phyloP scores from a whole-genome alignment of 2,329 filamentous ascomycete genomes.

The Calonectria honghensis region DNA sequence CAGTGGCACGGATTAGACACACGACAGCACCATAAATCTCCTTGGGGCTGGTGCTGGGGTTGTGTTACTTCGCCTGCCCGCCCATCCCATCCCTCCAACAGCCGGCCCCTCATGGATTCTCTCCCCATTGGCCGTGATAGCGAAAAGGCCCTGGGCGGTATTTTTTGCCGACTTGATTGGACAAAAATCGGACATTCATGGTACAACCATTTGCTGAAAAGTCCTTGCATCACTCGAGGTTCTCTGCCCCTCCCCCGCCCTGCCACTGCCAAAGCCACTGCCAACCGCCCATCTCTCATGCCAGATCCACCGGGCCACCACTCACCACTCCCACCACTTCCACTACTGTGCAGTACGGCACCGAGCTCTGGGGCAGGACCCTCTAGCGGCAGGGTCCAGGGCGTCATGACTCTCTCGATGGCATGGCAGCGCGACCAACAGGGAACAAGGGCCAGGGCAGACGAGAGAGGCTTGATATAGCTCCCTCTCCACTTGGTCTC shows the following conservation, averaged over 20 bases:
- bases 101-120: constrained; percentile 28
- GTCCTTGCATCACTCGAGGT: neutral
- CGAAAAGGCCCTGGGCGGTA: constrained; percentile 28
- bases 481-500: constrained; percentile 13
- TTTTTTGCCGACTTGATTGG: constrained; percentile 33
- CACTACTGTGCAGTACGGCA: constrained; percentile 25
- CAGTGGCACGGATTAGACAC: constrained; percentile 18
- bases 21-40: constrained; percentile 38
- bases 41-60: constrained; percentile 27
- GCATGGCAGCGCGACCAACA: constrained; percentile 23
- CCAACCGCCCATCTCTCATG: constrained; percentile 29
- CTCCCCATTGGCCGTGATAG: constrained; percentile 38
- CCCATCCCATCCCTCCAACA: constrained; percentile 29
- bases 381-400: constrained; percentile 34
- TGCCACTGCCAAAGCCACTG: constrained; percentile 25
- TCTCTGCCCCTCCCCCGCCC: constrained; percentile 43
- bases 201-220: constrained; percentile 33
- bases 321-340: constrained; percentile 37
- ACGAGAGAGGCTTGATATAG: constrained; percentile 21
- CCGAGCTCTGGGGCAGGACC: constrained; percentile 31
- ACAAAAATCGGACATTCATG: constrained; percentile 33
- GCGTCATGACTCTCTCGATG: constrained; percentile 22
- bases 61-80: constrained; percentile 34
- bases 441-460: constrained; percentile 34
- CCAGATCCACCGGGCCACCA: constrained; percentile 38